These are phyloP conservation scores for Beta corolliflora DNA, from an alignment of 179 eudicot species.

Conservation along the genomic window DNA sequence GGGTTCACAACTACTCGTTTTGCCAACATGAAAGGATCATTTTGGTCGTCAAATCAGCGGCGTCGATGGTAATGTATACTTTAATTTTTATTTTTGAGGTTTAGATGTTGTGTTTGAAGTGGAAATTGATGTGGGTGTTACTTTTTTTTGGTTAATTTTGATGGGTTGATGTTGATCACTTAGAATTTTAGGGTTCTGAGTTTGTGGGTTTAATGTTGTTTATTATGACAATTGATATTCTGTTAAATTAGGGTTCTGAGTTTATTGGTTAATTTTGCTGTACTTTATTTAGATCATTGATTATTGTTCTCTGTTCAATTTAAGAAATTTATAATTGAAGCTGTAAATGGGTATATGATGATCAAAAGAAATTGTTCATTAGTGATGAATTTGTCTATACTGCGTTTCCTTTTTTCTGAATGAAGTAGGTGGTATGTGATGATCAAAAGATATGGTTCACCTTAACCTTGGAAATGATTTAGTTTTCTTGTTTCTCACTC, in stretches of 20 bases:
- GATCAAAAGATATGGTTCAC: too few relatives aligned
- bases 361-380: neutral
- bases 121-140: slow-evolving; percentile 1
- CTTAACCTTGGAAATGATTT: too few relatives aligned
- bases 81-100: neutral
- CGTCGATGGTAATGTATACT: slow-evolving; percentile 39
- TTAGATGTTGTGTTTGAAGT: neutral
- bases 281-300: neutral
- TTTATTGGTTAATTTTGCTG: neutral
- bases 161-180: slow-evolving; percentile 22
- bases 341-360: neutral
- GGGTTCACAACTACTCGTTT: slow-evolving; percentile 23
- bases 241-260: neutral
- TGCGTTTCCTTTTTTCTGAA: neutral
- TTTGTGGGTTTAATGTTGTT: neutral
- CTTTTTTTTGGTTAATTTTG: slow-evolving; percentile 7
- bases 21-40: slow-evolving; percentile 21
- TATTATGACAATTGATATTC: neutral
- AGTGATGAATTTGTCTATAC: neutral
- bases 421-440: neutral
- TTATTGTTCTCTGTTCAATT: too few relatives aligned
- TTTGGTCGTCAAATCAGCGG: slow-evolving; percentile 25
- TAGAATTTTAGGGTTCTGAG: slow-evolving; percentile 4
- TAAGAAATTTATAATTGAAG: neutral
- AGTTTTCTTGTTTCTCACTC: too few relatives aligned